A percentile compares a stretch with the other conserved stretches of the same genome.
phyloP scores from a whole-genome alignment of 805 yeast species.

The Starmerella powellii region DNA sequence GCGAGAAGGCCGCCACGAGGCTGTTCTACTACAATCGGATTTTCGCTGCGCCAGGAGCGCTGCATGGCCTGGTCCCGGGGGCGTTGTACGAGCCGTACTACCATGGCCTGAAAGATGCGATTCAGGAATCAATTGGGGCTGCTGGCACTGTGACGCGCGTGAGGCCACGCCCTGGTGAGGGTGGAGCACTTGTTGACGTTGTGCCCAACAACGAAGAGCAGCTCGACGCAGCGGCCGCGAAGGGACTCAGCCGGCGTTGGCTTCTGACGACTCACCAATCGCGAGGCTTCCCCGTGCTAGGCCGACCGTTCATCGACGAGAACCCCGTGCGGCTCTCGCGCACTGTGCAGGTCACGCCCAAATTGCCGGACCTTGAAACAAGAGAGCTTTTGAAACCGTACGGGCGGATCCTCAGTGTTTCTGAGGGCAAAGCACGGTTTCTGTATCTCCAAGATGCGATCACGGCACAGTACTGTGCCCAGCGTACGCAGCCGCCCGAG shows the following conservation, averaged over 20 bases:
- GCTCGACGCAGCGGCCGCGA: constrained; percentile 7
- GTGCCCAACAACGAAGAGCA: constrained; percentile 39
- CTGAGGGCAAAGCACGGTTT: constrained; percentile 37
- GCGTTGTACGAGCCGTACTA: constrained; percentile 16
- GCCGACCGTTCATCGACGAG: constrained; percentile 95
- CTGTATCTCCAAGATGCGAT: constrained; percentile 54
- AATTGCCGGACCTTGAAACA: constrained; percentile 61
- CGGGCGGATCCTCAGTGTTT: constrained; percentile 52
- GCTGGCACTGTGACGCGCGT: constrained; percentile 31
- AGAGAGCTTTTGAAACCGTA: constrained; percentile 76
- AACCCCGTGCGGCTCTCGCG: constrained; percentile 62
- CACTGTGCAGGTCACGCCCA: constrained; percentile 45
- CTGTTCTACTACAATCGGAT: constrained; percentile 14
- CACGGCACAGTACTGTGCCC: constrained; percentile 79
- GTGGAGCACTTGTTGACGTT: constrained; percentile 85
- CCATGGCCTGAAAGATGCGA: neutral
- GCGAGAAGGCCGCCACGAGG: neutral
- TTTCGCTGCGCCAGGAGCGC: constrained; percentile 8
- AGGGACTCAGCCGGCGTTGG: constrained; percentile 11
- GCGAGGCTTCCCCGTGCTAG: constrained; percentile 61
- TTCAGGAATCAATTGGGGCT: neutral
- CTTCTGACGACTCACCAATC: constrained; percentile 12
- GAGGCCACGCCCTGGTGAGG: constrained; percentile 67
- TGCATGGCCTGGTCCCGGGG: constrained; percentile 6
- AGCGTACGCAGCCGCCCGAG: constrained; percentile 32